These are phyloP conservation scores for Phytopythium sindhum DNA, from an alignment of 352 stramenopile genomes.

Conservation along the genomic window DNA sequence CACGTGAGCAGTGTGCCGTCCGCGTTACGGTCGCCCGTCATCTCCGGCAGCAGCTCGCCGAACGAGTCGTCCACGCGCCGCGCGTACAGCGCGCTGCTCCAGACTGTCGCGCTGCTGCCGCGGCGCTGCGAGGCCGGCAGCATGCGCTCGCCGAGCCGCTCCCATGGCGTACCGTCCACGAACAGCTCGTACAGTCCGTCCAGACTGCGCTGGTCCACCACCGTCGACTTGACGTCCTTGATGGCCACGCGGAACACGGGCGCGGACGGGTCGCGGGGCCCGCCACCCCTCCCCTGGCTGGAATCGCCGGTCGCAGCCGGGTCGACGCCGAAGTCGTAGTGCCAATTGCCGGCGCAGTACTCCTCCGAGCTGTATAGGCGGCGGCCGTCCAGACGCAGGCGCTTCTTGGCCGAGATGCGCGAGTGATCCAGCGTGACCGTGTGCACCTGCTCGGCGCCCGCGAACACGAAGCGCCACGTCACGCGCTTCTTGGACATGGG, in stretches of 20 bases:
- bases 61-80: slow-evolving; percentile 58
- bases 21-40: slow-evolving; percentile 30
- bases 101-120: slow-evolving; percentile 36
- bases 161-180: slow-evolving; percentile 60
- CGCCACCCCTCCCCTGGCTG: neutral
- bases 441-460: slow-evolving; percentile 70
- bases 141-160: slow-evolving; percentile 56
- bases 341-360: slow-evolving; percentile 68
- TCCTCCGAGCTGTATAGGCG: slow-evolving; percentile 69
- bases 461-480: slow-evolving; percentile 82
- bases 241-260: slow-evolving; percentile 60
- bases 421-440: slow-evolving; percentile 85
- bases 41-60: slow-evolving; percentile 39
- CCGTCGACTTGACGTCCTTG: slow-evolving; percentile 65
- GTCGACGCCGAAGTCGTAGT: slow-evolving; percentile 66
- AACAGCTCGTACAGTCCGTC: slow-evolving; percentile 72
- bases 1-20: slow-evolving; percentile 52
- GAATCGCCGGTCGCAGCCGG: slow-evolving; percentile 23
- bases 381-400: slow-evolving; percentile 73
- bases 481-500: slow-evolving; percentile 83
- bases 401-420: slow-evolving; percentile 80
- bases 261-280: neutral
- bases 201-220: slow-evolving; percentile 65
- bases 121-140: slow-evolving; percentile 29
- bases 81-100: slow-evolving; percentile 78